Percentiles rank a stretch among this genome's conserved stretches.
Conservation (phyloP, 2,329 filamentous ascomycete species). For the Talaromyces atroroseus region DNA sequence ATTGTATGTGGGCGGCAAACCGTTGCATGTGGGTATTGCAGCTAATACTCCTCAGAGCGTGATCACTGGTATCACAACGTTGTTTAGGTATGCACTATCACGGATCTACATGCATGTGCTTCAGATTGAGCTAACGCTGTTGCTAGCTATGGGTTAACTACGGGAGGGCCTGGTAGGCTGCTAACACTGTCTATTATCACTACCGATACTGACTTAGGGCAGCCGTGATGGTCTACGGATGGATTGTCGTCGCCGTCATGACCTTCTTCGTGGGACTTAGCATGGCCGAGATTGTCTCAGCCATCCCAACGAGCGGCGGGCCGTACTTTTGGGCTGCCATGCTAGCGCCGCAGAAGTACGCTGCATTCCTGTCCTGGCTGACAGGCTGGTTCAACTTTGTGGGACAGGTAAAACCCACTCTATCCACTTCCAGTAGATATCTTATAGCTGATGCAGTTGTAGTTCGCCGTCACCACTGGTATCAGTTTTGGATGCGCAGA, state of each 20-base stretch:
- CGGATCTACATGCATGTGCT: neutral
- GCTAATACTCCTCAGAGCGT: neutral
- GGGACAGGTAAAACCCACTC: conserved; percentile 2
- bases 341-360: conserved; percentile 5
- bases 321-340: conserved; percentile 11
- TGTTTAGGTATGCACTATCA: neutral
- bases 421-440: neutral
- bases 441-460: neutral
- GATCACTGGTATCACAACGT: conserved; percentile 5
- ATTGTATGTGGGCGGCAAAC: neutral
- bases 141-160: conserved; percentile 7
- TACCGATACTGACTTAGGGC: neutral
- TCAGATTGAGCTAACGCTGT: neutral
- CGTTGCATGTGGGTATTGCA: neutral
- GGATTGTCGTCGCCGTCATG: conserved; percentile 9
- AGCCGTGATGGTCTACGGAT: conserved; percentile 6
- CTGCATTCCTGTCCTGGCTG: conserved; percentile 7
- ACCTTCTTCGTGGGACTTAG: conserved; percentile 10
- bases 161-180: conserved; percentile 3
- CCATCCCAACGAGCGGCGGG: conserved; percentile 9
- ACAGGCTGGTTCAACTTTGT: conserved; percentile 12
- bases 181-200: neutral
- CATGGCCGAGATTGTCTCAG: conserved; percentile 11
- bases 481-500: conserved; percentile 11
- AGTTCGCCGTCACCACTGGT: conserved; percentile 13